Percentiles rank a stretch among this genome's conserved stretches.
phyloP scores from a whole-genome alignment of 2,329 filamentous ascomycete species.

The Beauveria brongniartii region DNA sequence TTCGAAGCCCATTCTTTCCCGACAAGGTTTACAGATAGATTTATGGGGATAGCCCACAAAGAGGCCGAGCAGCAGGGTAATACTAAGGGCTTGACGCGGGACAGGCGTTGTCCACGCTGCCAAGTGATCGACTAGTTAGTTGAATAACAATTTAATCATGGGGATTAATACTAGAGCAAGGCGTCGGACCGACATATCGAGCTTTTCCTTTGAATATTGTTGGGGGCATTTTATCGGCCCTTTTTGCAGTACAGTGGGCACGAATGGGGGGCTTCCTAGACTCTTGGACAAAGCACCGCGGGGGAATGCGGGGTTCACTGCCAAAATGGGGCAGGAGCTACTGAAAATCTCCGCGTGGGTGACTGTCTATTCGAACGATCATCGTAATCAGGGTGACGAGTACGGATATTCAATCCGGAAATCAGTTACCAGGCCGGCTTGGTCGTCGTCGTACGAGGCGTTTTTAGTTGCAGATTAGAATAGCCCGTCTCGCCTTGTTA shows the following conservation, averaged over 20 bases:
- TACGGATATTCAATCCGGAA: neutral
- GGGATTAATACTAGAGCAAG: too few relatives aligned
- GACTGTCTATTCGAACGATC: neutral
- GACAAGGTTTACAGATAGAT: too few relatives aligned
- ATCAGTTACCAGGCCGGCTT: neutral
- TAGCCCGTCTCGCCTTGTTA: too few relatives aligned
- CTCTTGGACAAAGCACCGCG: too few relatives aligned
- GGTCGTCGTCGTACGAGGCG: neutral
- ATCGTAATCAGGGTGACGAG: neutral
- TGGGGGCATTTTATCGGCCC: too few relatives aligned
- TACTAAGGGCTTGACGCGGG: neutral
- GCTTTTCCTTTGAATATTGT: too few relatives aligned
- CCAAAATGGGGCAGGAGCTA: too few relatives aligned
- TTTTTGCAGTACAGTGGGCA: too few relatives aligned
- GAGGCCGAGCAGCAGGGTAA: neutral
- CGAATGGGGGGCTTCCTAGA: too few relatives aligned
- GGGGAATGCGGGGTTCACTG: too few relatives aligned
- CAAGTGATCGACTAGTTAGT: neutral
- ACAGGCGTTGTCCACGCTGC: neutral
- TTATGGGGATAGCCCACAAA: slow-evolving; percentile 1
- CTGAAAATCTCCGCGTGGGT: neutral
- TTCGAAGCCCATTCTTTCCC: too few relatives aligned
- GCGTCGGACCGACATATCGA: neutral
- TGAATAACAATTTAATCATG: neutral
- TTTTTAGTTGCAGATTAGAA: neutral